A percentile compares a stretch with the other conserved stretches of the same genome.
These are phyloP conservation scores for Cubamyces sp. DNA, from an alignment of 768 basidiomycete genomes.

Conservation along the genomic window DNA sequence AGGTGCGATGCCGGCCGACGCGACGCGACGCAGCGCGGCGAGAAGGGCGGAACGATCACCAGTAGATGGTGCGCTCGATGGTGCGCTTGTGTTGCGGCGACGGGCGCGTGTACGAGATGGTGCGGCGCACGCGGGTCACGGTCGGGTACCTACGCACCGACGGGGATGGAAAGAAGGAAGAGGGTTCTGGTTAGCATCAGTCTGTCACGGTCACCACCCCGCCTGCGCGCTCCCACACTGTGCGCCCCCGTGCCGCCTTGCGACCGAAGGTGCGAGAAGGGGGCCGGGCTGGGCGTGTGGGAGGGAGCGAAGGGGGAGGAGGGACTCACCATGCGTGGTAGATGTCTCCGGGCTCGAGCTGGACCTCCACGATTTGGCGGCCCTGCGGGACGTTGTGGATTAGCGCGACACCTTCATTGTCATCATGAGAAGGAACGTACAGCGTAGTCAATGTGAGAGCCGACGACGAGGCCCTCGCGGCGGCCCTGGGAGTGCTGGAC, in stretches of 20 bases:
- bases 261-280: not conserved
- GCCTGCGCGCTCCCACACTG: not conserved
- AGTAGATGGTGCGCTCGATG: constrained; percentile 76
- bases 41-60: constrained; percentile 46
- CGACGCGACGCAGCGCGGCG: not conserved
- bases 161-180: no score
- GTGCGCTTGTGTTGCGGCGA: constrained; percentile 53
- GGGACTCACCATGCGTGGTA: constrained; percentile 64
- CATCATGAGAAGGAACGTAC: constrained; percentile 46
- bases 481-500: constrained; percentile 68
- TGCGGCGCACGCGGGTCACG: constrained; percentile 77
- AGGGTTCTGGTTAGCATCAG: constrained; percentile 1
- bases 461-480: constrained; percentile 81
- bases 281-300: not conserved
- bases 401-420: not conserved
- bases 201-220: constrained; percentile 13
- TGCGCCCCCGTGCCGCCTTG: not conserved
- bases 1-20: no score
- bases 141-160: constrained; percentile 61
- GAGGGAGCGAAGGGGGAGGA: not conserved
- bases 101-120: constrained; percentile 64
- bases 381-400: constrained; percentile 50
- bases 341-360: constrained; percentile 69
- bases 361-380: constrained; percentile 81
- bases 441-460: constrained; percentile 69